A percentile compares a stretch with the other conserved stretches of the same genome.
These are phyloP conservation scores for Lecanicillium sp. DNA, from an alignment of 2,329 filamentous ascomycete species.

Conservation along the genomic window DNA sequence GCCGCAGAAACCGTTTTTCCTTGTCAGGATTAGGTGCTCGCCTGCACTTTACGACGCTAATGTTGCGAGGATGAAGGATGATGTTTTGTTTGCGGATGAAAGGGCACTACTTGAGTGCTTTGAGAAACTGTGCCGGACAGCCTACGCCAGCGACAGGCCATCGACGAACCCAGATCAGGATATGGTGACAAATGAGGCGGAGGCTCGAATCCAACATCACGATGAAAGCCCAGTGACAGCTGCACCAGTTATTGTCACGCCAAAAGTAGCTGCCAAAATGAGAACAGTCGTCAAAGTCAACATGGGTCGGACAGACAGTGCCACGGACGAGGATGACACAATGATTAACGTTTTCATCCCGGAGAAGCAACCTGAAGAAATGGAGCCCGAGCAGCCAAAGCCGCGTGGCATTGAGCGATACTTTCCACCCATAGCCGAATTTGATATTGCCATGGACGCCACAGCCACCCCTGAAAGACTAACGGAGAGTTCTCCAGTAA, in stretches of 20 bases:
- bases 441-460: conserved; percentile 26
- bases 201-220: no score
- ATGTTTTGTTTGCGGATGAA: conserved; percentile 60
- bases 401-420: conserved; percentile 20
- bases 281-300: conserved; percentile 22
- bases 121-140: conserved; percentile 9
- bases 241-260: no score
- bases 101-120: conserved; percentile 35
- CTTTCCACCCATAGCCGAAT: conserved; percentile 18
- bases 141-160: no score
- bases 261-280: conserved; percentile 14
- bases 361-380: background rate
- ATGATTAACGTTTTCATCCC: conserved; percentile 18
- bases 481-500: background rate
- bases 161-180: no score
- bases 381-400: no score
- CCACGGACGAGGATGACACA: conserved; percentile 20
- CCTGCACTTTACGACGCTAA: conserved; percentile 62
- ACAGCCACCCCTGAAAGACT: conserved; percentile 18
- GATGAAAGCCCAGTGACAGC: no score
- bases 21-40: conserved; percentile 55
- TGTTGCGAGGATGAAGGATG: conserved; percentile 63
- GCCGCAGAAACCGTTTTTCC: conserved; percentile 47
- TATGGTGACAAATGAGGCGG: no score
- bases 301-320: conserved; percentile 23